A percentile compares a stretch with the other conserved stretches of the same genome.
Evolutionary conservation across 352 stramenopile species (phyloP).

Genomic region (Globisporangium sylvaticum): DNA sequence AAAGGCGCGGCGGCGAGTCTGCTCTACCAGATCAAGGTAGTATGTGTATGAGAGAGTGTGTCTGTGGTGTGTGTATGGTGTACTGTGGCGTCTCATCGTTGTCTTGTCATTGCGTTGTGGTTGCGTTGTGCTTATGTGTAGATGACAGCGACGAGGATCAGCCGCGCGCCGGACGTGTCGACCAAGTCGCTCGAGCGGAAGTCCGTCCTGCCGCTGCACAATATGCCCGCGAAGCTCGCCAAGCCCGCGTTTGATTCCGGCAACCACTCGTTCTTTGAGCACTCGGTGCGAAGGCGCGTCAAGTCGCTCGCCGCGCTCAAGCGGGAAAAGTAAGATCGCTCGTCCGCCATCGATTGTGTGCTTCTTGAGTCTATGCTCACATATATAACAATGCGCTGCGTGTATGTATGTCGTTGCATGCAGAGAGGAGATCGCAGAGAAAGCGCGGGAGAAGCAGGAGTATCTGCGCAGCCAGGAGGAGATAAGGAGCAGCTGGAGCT

Average conservation of each 20-base stretch:
- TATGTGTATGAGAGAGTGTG: background rate
- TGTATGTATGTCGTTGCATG: background rate
- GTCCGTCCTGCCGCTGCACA: conserved; percentile 50
- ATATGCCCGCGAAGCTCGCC: conserved; percentile 49
- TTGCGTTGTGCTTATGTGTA: conserved; percentile 10
- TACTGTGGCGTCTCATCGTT: background rate
- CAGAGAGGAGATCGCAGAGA: conserved; percentile 40
- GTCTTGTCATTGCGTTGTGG: background rate
- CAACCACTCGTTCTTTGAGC: conserved; percentile 65
- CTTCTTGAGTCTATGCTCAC: background rate
- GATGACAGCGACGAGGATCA: conserved; percentile 42
- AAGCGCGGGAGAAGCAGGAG: conserved; percentile 22
- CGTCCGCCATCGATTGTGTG: background rate
- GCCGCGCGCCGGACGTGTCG: conserved; percentile 44
- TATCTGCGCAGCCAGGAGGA: conserved; percentile 30
- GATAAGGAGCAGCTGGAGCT: conserved; percentile 39
- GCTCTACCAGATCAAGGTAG: conserved; percentile 86
- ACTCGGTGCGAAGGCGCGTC: conserved; percentile 57
- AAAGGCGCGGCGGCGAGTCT: conserved; percentile 57
- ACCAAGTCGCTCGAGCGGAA: conserved; percentile 45
- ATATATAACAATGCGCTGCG: background rate
- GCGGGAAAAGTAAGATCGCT: conserved; percentile 47
- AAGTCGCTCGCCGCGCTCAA: conserved; percentile 44
- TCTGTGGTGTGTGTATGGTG: background rate
- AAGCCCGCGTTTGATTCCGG: conserved; percentile 54